Conservation (phyloP, 192 early-diverging fungal species). For the Backusella liffmaniae region DNA sequence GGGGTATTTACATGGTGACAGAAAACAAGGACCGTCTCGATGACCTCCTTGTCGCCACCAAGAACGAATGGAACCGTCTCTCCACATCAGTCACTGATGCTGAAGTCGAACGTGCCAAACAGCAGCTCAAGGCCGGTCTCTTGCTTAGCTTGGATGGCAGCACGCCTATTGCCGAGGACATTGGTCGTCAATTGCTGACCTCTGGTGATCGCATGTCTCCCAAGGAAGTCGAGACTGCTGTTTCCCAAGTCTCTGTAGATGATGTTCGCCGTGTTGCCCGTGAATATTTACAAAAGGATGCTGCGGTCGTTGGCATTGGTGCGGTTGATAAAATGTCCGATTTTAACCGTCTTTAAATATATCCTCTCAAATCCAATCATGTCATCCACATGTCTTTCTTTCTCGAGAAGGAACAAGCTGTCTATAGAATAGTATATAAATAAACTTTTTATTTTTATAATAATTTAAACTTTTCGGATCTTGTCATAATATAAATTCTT, state of each 20-base stretch:
- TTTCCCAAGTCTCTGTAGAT: slow-evolving; percentile 80
- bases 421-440: neutral
- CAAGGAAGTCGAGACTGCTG: slow-evolving; percentile 82
- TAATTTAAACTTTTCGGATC: neutral
- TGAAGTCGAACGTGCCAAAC: slow-evolving; percentile 97
- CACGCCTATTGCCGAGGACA: slow-evolving; percentile 95
- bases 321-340: slow-evolving; percentile 88
- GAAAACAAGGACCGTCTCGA: slow-evolving; percentile 82
- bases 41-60: slow-evolving; percentile 84
- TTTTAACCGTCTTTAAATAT: slow-evolving; percentile 60
- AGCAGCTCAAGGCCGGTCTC: slow-evolving; percentile 95
- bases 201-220: slow-evolving; percentile 89
- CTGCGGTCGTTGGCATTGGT: slow-evolving; percentile 77
- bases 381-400: neutral
- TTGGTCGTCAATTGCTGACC: slow-evolving; percentile 94
- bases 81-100: slow-evolving; percentile 79
- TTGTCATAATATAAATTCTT: neutral
- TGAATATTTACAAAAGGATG: slow-evolving; percentile 87
- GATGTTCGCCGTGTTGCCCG: slow-evolving; percentile 86
- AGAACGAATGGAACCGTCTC: slow-evolving; percentile 93
- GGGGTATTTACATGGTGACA: slow-evolving; percentile 91
- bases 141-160: slow-evolving; percentile 91
- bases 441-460: neutral
- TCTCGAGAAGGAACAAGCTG: neutral
- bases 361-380: neutral